Evolutionary conservation across 148 eudicot genomes (phyloP).

Genomic region (Cornus controversa): DNA sequence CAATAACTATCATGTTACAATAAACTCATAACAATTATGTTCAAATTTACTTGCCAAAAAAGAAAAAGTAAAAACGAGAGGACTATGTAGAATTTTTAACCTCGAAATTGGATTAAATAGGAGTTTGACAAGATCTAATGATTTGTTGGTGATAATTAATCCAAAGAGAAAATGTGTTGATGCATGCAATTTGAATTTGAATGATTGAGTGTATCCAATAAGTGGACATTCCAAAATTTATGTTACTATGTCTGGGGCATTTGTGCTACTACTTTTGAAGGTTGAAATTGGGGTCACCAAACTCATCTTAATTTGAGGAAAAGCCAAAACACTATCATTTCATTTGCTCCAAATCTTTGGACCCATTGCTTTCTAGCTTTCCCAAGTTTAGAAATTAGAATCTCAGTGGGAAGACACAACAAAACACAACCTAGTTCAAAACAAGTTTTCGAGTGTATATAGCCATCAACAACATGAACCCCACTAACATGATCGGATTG

Average conservation of each 20-base stretch:
- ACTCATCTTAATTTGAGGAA: background rate
- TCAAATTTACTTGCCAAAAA: too few species aligned
- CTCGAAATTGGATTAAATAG: too few species aligned
- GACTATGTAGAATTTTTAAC: too few species aligned
- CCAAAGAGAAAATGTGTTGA: background rate
- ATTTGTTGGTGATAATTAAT: background rate
- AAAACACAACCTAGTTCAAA: background rate
- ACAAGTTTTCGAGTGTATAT: background rate
- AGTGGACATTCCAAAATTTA: background rate
- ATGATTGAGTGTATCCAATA: background rate
- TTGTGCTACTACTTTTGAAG: slow-evolving; percentile 4
- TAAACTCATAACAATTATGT: too few species aligned
- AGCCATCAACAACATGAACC: background rate
- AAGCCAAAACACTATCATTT: slow-evolving; percentile 6
- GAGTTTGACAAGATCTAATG: background rate
- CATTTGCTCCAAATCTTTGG: background rate
- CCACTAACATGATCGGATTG: background rate
- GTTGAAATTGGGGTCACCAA: slow-evolving; percentile 6
- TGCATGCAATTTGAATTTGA: too few species aligned
- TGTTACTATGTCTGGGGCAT: background rate
- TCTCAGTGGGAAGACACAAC: background rate
- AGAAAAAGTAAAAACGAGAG: too few species aligned
- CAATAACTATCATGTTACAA: too few species aligned
- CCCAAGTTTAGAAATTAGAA: slow-evolving; percentile 18
- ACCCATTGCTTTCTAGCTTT: slow-evolving; percentile 9